Evolutionary conservation across 352 stramenopile genomes (phyloP), one percentile per base, ranked within the genome.

Genomic region (Phytophthora pinifolia): DNA sequence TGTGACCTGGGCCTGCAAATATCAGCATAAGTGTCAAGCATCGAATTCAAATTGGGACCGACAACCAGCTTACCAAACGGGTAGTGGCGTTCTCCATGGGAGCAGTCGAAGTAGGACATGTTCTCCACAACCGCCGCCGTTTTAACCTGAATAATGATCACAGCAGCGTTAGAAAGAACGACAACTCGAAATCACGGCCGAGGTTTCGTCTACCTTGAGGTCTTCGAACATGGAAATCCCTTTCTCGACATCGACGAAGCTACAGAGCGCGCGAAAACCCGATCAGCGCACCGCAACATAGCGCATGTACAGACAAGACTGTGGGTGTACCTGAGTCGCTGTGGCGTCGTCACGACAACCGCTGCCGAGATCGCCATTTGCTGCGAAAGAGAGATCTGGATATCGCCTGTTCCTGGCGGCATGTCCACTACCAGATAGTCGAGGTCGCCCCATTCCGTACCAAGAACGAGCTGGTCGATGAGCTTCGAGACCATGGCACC

Each of bases 361-460:
- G 97, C 93, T 15, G 90, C 96, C 0, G 96, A 98, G 38, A 99
- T 98, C 17, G 97, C 94, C 54, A 99, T 89, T 75, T 96, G 87
- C 77, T 99, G 97, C 27, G 90, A 97, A 39, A 99, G 72, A 0
- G 97, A 99, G 33, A 99, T 92, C 54, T 99, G 97, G 60, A 99
- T 98, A 59, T 99, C 98, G 46, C 98, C 98, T 10, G 98, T 99
- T 39, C 98, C 98, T 4, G 98, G 98, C 8, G 98, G 98, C 95
- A 99, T 99, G 63, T 99, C 84, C 15, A 94, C 91, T n/a, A 99
- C 75, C 35, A 99, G 70, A 69, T 99, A 99, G 76, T 99, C 98
- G n/a, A 99, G 71, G 29, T 97, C 79, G n/a, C 97, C 97, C 98
- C 98, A 99, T 60, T 98, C 83, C 0, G 97, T 99, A 6, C 97